phyloP scores from a whole-genome alignment of 2,329 filamentous ascomycete species.

The Beauveria bassiana region DNA sequence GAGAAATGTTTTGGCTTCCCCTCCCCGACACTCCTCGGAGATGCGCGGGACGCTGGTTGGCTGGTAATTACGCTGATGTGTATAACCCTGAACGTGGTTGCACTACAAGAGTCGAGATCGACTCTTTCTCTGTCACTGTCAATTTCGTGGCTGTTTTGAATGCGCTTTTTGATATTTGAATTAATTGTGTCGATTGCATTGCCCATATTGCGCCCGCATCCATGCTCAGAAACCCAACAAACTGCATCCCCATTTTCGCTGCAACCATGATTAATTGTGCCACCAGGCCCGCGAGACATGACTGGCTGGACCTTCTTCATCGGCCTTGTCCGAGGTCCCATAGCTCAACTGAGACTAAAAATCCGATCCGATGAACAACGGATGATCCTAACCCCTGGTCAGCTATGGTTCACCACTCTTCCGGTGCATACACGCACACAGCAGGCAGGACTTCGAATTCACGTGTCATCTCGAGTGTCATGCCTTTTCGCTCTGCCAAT shows the following conservation, averaged over 20 bases:
- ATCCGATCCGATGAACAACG: neutral
- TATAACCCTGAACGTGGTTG: too few relatives aligned
- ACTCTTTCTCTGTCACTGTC: too few relatives aligned
- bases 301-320: neutral
- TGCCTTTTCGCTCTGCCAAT: neutral
- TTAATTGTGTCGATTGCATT: neutral
- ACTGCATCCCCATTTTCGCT: neutral
- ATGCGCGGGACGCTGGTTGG: neutral
- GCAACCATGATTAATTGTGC: neutral
- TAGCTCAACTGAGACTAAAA: slow-evolving; percentile 4
- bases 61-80: neutral
- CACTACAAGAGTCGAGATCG: too few relatives aligned
- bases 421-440: neutral
- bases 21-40: neutral
- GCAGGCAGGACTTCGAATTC: neutral
- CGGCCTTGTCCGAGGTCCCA: neutral
- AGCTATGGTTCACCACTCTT: neutral
- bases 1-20: too few relatives aligned
- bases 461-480: neutral
- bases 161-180: neutral
- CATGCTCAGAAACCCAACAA: neutral
- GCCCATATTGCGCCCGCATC: neutral
- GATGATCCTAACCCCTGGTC: neutral
- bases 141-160: too few relatives aligned
- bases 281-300: neutral